Conservation (phyloP, 208 protist species). For the Entamoeba moshkovskii region DNA sequence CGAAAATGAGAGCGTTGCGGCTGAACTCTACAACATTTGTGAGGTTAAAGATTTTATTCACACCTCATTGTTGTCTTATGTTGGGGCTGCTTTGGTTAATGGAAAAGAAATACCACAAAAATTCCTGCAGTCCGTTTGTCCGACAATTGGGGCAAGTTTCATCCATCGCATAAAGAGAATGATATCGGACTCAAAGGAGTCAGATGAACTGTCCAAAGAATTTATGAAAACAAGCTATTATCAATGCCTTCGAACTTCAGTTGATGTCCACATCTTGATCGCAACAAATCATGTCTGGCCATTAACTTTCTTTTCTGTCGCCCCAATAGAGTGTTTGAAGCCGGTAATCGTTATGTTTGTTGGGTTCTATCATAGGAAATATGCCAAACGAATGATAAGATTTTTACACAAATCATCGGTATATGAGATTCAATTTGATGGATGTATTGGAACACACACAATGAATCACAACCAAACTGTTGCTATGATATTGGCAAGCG, state of each 20-base stretch:
- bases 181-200: not conserved
- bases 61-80: not conserved
- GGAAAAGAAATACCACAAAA: not conserved
- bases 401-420: not conserved
- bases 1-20: not conserved
- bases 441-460: not conserved
- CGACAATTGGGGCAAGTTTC: not conserved
- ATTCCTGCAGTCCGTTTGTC: not conserved
- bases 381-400: not conserved
- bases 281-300: not conserved
- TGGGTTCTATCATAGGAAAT: not conserved
- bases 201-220: not conserved
- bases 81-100: not conserved
- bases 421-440: not conserved
- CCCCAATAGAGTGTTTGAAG: not conserved
- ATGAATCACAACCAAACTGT: not conserved
- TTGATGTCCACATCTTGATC: not conserved
- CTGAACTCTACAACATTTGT: not conserved
- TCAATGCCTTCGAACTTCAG: not conserved
- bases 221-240: not conserved
- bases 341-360: not conserved
- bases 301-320: not conserved
- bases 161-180: not conserved
- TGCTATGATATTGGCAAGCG: not conserved
- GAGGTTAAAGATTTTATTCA: not conserved